Evolutionary conservation across 257 asterid genomes (phyloP).

Genomic region (Parsonsia alboflavescens): DNA sequence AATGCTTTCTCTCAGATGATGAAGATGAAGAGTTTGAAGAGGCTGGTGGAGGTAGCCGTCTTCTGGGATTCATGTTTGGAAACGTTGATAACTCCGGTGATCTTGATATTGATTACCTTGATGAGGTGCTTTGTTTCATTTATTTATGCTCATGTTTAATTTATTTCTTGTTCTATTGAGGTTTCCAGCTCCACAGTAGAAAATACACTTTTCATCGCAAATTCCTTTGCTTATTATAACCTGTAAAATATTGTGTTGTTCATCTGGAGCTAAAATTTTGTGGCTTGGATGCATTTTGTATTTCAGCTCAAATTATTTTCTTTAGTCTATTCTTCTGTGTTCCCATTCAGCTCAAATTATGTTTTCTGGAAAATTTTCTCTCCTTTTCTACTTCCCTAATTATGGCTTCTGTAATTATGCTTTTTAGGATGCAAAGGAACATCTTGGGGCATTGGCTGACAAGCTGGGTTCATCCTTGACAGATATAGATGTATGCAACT

Average conservation of each 20-base stretch:
- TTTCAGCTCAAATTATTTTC: neutral
- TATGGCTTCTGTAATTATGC: slow-evolving; percentile 7
- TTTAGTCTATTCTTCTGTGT: neutral
- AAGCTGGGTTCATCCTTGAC: slow-evolving; percentile 90
- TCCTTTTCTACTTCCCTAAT: neutral
- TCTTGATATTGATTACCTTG: slow-evolving; percentile 98
- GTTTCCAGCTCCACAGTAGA: neutral
- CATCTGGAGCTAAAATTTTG: neutral
- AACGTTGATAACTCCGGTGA: slow-evolving; percentile 94
- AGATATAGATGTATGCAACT: slow-evolving; percentile 75
- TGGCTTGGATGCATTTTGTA: neutral
- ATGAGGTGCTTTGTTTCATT: slow-evolving; percentile 52
- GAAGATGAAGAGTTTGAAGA: slow-evolving; percentile 96
- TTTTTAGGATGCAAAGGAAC: slow-evolving; percentile 95
- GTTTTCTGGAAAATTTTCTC: neutral
- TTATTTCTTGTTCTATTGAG: neutral
- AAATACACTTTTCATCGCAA: neutral
- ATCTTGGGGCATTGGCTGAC: slow-evolving; percentile 92
- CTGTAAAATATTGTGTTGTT: neutral
- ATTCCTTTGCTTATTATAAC: neutral
- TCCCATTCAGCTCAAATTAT: neutral
- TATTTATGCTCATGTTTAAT: slow-evolving; percentile 2
- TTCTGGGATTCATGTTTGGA: slow-evolving; percentile 96
- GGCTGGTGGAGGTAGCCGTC: slow-evolving; percentile 71
- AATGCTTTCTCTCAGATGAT: slow-evolving; percentile 52